phyloP scores from a whole-genome alignment of 345 rosid species.

The Eucalyptus virginea region DNA sequence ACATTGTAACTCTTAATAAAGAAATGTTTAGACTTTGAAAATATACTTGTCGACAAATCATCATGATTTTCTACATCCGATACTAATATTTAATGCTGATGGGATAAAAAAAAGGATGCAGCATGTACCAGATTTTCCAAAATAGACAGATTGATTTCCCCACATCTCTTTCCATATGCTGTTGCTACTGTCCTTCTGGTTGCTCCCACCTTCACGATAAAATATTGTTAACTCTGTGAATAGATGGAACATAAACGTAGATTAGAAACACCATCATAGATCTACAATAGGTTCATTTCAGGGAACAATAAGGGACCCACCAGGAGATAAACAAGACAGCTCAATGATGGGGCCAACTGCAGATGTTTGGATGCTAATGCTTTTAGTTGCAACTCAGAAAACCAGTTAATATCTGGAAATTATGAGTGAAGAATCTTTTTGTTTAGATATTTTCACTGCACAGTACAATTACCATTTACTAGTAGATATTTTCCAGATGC shows the following conservation, averaged over 20 bases:
- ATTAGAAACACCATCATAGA: neutral
- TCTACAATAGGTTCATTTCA: neutral
- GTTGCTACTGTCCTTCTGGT: constrained; percentile 76
- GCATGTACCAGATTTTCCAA: constrained; percentile 64
- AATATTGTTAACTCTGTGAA: neutral
- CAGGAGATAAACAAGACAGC: neutral
- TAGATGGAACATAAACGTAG: neutral
- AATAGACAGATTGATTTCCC: constrained; percentile 63
- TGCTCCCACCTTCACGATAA: constrained; percentile 58
- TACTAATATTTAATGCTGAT: neutral
- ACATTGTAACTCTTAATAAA: neutral
- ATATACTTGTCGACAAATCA: neutral
- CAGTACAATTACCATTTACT: neutral
- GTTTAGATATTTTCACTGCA: neutral
- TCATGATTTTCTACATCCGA: neutral
- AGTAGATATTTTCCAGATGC: neutral
- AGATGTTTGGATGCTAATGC: neutral
- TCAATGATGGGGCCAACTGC: neutral
- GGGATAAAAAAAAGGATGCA: neutral
- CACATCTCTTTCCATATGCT: constrained; percentile 77
- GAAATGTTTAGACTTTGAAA: neutral
- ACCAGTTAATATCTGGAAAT: neutral
- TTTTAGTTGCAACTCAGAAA: neutral
- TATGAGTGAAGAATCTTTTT: neutral
- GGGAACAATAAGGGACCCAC: neutral